These are phyloP conservation scores for Sporothrix mexicana DNA, from an alignment of 2,329 filamentous ascomycete genomes.

Conservation along the genomic window DNA sequence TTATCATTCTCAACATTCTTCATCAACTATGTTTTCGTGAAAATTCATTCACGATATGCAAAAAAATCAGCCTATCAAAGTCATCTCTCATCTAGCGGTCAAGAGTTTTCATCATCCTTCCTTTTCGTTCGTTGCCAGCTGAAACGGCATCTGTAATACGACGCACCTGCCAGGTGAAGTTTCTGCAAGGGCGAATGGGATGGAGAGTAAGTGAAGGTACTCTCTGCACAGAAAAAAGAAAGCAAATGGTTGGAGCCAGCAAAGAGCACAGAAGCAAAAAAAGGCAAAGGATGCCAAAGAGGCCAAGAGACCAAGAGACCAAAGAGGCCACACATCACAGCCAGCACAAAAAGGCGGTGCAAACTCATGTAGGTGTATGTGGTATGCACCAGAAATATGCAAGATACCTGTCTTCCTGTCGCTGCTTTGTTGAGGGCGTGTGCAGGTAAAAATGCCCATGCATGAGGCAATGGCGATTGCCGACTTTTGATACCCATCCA, in stretches of 20 bases:
- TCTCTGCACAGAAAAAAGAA: not conserved
- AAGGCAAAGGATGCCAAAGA: not conserved
- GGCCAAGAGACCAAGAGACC: not conserved
- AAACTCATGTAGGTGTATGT: not conserved
- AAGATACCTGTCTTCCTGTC: not conserved
- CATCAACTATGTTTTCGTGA: not conserved
- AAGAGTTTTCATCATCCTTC: not conserved
- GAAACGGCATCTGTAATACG: constrained; percentile 19
- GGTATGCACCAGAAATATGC: not conserved
- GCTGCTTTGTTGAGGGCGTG: not conserved
- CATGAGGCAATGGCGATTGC: not conserved
- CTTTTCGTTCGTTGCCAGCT: not conserved
- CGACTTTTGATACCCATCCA: not conserved
- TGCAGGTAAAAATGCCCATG: not conserved
- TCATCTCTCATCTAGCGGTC: constrained; percentile 6
- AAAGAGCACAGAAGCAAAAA: not conserved
- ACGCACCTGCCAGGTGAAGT: not conserved
- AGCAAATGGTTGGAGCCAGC: not conserved
- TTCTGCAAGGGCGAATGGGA: constrained; percentile 4
- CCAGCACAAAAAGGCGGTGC: not conserved
- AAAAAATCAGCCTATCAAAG: not conserved
- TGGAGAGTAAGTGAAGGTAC: not conserved
- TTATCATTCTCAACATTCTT: not conserved
- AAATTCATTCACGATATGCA: not conserved
- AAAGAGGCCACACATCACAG: not conserved